Conservation (phyloP, 169 alveolate genomes). For the Cyclospora cayetanensis region DNA sequence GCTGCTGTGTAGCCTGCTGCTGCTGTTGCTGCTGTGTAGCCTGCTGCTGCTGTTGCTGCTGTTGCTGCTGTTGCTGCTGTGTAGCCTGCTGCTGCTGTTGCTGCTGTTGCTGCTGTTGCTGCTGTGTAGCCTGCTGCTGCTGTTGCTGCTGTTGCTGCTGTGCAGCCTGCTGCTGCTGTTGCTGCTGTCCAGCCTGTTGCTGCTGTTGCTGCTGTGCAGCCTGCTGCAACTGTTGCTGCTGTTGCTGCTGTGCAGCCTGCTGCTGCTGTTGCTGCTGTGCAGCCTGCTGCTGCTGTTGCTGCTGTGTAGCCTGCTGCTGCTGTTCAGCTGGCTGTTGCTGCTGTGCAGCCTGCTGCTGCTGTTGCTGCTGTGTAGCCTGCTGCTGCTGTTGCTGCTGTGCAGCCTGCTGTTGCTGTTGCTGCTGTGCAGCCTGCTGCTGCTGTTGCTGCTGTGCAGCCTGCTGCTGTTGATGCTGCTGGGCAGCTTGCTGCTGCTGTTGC, state of each 20-base stretch:
- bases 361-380: neutral
- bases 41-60: too few relatives aligned
- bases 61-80: neutral
- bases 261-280: neutral
- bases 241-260: neutral
- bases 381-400: neutral
- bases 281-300: conserved; percentile 19
- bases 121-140: neutral
- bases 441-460: neutral
- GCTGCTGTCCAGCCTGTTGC: too few relatives aligned
- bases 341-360: neutral
- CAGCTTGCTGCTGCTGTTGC: neutral
- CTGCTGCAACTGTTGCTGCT: neutral
- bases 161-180: neutral
- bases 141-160: neutral
- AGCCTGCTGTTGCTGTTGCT: neutral
- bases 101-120: neutral
- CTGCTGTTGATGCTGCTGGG: neutral
- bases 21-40: neutral
- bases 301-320: neutral
- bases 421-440: neutral
- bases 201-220: neutral
- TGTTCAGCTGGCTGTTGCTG: neutral
- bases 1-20: too few relatives aligned
- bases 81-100: neutral